Conservation (phyloP, 2,329 filamentous ascomycete species). For the Pseudogymnoascus sp. region DNA sequence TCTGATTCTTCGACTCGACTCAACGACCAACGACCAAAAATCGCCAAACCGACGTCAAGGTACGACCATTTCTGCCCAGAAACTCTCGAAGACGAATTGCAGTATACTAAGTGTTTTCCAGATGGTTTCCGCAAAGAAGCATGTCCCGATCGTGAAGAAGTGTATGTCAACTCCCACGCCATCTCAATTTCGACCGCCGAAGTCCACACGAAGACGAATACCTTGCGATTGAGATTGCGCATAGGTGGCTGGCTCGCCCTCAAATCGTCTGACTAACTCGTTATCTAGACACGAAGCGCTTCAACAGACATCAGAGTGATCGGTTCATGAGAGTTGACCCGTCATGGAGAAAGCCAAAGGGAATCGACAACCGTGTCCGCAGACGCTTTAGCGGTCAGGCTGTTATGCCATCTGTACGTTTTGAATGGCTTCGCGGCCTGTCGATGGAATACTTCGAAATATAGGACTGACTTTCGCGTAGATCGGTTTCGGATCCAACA, state of each 20-base stretch:
- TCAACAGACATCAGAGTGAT: conserved; percentile 96
- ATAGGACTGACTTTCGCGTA: conserved; percentile 34
- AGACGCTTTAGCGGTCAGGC: conserved; percentile 94
- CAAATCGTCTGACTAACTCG: conserved; percentile 29
- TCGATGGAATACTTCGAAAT: background rate
- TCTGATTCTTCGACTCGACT: conserved; percentile 9
- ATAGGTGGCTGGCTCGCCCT: background rate
- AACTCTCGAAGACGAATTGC: conserved; percentile 1
- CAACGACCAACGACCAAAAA: conserved; percentile 10
- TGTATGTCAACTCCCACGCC: conserved; percentile 55
- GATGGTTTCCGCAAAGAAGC: conserved; percentile 99
- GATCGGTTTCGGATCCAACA: conserved; percentile 99
- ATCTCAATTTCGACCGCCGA: conserved; percentile 10
- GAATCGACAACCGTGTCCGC: conserved; percentile 97
- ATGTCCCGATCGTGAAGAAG: conserved; percentile 99
- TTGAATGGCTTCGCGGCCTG: background rate
- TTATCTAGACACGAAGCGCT: conserved; percentile 74
- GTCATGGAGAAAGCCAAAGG: conserved; percentile 99
- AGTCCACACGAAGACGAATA: background rate
- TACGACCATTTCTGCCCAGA: conserved; percentile 16
- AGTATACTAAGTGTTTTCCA: conserved; percentile 31
- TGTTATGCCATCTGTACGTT: conserved; percentile 94
- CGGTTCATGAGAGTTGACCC: conserved; percentile 85
- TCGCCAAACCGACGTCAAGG: conserved; percentile 19
- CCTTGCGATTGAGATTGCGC: background rate